Conservation (phyloP, 306 rosid genomes). For the Morella rubra region DNA sequence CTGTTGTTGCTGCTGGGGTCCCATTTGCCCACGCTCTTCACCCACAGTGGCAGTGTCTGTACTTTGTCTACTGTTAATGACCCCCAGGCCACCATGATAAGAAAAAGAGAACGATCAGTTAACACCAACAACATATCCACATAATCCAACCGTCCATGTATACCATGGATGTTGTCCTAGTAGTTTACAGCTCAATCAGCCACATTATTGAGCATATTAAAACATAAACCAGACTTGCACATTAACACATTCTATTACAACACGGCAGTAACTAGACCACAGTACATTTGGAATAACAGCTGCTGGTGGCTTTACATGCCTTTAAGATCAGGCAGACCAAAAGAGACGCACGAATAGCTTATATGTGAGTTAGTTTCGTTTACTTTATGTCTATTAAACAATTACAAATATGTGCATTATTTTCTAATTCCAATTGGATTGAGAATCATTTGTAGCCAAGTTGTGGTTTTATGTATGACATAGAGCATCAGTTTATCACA, state of each 20-base stretch:
- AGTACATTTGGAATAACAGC: neutral
- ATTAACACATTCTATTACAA: neutral
- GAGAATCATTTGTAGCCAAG: neutral
- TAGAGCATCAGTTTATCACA: neutral
- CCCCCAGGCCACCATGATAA: slow-evolving; percentile 25
- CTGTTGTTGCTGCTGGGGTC: slow-evolving; percentile 57
- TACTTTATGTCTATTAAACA: neutral
- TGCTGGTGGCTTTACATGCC: neutral
- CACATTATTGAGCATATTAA: neutral
- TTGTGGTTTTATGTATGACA: neutral
- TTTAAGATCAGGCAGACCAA: neutral
- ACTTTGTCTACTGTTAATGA: slow-evolving; percentile 49
- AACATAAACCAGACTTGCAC: neutral
- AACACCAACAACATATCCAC: slow-evolving; percentile 18
- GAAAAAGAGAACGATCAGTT: slow-evolving; percentile 11
- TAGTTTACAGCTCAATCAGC: neutral
- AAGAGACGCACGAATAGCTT: neutral
- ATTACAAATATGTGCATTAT: neutral
- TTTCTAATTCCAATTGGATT: slow-evolving; percentile 1
- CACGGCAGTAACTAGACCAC: neutral
- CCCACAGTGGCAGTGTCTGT: slow-evolving; percentile 51
- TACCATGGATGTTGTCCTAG: neutral
- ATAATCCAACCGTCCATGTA: neutral
- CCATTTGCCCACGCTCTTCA: slow-evolving; percentile 75
- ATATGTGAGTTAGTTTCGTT: neutral